Evolutionary conservation across 2,329 filamentous ascomycete genomes (phyloP), one percentile per base, ranked within the genome.

Genomic region (Magnaporthiopsis poae): DNA sequence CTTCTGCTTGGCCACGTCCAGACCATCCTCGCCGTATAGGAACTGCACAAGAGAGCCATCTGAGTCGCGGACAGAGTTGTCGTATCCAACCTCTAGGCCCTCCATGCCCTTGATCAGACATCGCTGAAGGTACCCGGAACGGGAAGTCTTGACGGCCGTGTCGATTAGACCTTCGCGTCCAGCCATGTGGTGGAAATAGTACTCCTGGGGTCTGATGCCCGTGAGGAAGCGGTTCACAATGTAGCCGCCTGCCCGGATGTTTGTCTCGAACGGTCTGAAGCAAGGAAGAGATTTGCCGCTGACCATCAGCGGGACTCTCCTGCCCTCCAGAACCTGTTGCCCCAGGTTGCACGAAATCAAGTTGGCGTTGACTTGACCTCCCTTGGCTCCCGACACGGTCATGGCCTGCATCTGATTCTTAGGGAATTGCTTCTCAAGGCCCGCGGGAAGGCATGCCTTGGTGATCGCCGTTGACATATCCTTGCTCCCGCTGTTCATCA

Each of bases 91-190:
- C 72, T 88, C 90, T 61, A 98, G 82, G 4, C 95, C 95, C 77
- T 99, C 95, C 90, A 99, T 96, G 69, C 95, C 95, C 80, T 99
- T 99, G 80, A 99, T 96, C 69, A 99, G 84, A 83, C 95, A 99
- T 75, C 96, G 86, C 76, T 99, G 95, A 65, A 99, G 82, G 75
- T 99, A 99, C 68, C 95, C 96, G 35, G 95, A 98, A 74, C 95
- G 89, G 12, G 94, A 96, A 1, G 95, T 99, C 80, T 99, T 99
- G 77, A 99, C 95, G 70, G 95, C 95, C 27, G 95, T 99, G 84
- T 99, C 95, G 75, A 99, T 99, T 70, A 99, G 82, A 82, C 95
- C 95, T 83, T 99, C 96, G 80, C 95, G 88, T 72, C 96, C 96
- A 74, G 94, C 95, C 96, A 99, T 99, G 77, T 96, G 92, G 85